Conservation (phyloP, 2,329 filamentous ascomycete species). For the Ascochyta pisi region DNA sequence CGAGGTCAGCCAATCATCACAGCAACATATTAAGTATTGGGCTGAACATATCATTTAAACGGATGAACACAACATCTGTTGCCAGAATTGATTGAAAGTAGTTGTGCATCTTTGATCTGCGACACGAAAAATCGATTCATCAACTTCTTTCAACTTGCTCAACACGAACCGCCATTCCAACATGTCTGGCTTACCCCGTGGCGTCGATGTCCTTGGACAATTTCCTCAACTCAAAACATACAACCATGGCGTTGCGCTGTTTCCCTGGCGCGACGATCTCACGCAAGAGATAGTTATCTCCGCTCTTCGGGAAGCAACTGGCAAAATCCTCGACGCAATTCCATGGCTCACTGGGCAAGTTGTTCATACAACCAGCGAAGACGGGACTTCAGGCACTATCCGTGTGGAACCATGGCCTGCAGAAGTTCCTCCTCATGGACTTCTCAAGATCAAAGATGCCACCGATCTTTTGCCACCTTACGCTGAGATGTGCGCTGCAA, state of each 20-base stretch:
- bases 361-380: not conserved
- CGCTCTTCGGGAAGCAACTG: constrained; percentile 1
- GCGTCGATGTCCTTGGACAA: constrained; percentile 8
- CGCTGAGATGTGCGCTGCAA: constrained; percentile 11
- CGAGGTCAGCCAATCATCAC: no score
- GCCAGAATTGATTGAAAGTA: no score
- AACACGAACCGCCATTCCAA: not conserved
- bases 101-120: no score
- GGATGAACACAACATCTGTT: no score
- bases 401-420: constrained; percentile 6
- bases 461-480: constrained; percentile 10
- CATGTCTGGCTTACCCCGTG: constrained; percentile 4
- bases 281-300: constrained; percentile 11
- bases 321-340: constrained; percentile 6
- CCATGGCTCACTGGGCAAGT: constrained; percentile 11
- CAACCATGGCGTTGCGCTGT: constrained; percentile 8
- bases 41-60: no score
- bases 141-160: not conserved
- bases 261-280: constrained; percentile 8
- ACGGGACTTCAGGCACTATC: constrained; percentile 5
- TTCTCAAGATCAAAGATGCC: constrained; percentile 10
- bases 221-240: constrained; percentile 10
- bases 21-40: no score
- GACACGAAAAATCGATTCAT: no score
- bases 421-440: not conserved